Base-by-base conservation (phyloP, 78 protist genomes). In the Isochrysis galbana region DNA sequence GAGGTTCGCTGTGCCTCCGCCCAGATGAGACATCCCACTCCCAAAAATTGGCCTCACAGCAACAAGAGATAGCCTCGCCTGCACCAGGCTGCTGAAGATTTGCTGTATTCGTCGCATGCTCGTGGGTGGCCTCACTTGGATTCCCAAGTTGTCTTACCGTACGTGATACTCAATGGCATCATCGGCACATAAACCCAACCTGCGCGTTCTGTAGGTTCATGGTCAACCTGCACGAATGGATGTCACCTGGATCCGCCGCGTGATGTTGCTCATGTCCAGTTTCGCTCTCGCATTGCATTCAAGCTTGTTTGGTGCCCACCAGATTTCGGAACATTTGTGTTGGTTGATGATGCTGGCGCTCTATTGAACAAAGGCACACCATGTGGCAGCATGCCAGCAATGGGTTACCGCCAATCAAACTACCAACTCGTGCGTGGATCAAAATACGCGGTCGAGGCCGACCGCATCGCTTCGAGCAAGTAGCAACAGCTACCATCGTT, bases 191-290 rank as follows among this genome's bases (percentile, higher is more conserved):
- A n/a, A n/a, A n/a, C n/a, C n/a, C n/a, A n/a, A n/a, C n/a, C n/a
- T n/a, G n/a, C n/a, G n/a, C n/a, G n/a, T n/a, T n/a, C n/a, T n/a
- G n/a, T n/a, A n/a, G n/a, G n/a, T n/a, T n/a, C n/a, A 0, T 80
- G 88, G 88, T 44, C 55, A 11, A 80, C 88, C 29, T 80, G 88
- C 88, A 42, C 51, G 41, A 42, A 41, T 54, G 88, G 88, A 34
- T 44, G 74, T 11, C 17, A 34, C 22, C 82, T 7, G 5, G 82
- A 72, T 2, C 82, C 82, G 36, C 41, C 44, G 5, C 17, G 82
- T n/a, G 88, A 80, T 54, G 88, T 80, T 17, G 88, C 88, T 11
- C 88, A 80, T 41, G 54, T 80, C 2, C 88, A 80, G 88, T 80
- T 80, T 22, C 47, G 11, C 26, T 26, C 38, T 21, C 88, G 88